Conservation (phyloP, 805 yeast genomes). For the Metschnikowia continentalis region DNA sequence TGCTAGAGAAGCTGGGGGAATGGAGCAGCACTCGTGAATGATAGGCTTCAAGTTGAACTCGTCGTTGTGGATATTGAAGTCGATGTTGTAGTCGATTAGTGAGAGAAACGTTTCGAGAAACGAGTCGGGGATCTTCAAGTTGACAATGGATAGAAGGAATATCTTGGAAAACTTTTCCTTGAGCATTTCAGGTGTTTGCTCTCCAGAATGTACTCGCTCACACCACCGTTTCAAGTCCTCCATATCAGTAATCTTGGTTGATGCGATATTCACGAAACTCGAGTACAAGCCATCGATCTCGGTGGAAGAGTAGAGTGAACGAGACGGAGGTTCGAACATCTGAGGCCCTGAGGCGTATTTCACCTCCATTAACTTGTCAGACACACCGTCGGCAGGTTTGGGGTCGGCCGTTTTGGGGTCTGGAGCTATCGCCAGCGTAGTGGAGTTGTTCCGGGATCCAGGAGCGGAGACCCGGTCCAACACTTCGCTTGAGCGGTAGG, state of each 20-base stretch:
- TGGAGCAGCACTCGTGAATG: slow-evolving; percentile 63
- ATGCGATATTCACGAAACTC: slow-evolving; percentile 57
- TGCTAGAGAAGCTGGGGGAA: slow-evolving; percentile 34
- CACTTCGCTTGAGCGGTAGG: slow-evolving; percentile 5
- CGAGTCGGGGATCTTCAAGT: slow-evolving; percentile 60
- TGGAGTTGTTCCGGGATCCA: slow-evolving; percentile 1
- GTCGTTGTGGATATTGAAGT: slow-evolving; percentile 64
- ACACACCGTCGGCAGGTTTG: background rate
- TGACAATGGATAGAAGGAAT: slow-evolving; percentile 63
- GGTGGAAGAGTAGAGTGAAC: slow-evolving; percentile 28
- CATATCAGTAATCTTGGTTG: slow-evolving; percentile 38
- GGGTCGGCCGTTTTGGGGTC: slow-evolving; percentile 5
- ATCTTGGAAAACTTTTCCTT: slow-evolving; percentile 55
- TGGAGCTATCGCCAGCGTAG: slow-evolving; percentile 5
- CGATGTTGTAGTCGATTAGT: slow-evolving; percentile 44
- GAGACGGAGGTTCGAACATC: slow-evolving; percentile 9
- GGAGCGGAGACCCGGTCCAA: slow-evolving; percentile 1
- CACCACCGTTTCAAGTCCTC: slow-evolving; percentile 36
- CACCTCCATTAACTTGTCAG: slow-evolving; percentile 1
- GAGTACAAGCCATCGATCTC: slow-evolving; percentile 68
- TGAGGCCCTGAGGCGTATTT: background rate
- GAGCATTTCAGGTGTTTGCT: slow-evolving; percentile 13
- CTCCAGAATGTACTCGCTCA: slow-evolving; percentile 29
- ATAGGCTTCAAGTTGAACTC: slow-evolving; percentile 56
- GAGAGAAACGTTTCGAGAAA: slow-evolving; percentile 51